Evolutionary conservation across 2,329 filamentous ascomycete species (phyloP).

Genomic region (Pseudopithomyces maydicus): DNA sequence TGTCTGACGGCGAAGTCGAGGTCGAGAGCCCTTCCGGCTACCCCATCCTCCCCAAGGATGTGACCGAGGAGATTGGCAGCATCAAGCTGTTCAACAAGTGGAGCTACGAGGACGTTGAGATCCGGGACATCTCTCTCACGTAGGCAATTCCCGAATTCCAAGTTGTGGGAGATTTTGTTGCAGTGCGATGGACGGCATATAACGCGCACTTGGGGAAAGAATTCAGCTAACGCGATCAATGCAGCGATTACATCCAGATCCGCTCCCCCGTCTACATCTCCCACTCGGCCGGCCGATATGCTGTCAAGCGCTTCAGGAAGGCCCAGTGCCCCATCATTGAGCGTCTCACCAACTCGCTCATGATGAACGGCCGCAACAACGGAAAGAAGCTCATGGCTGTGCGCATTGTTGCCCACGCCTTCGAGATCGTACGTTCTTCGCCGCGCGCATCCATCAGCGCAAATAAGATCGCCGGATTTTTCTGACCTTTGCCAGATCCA

Average conservation of each 20-base stretch:
- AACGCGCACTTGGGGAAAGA: constrained; percentile 21
- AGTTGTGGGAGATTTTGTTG: constrained; percentile 1
- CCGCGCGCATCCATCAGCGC: background rate
- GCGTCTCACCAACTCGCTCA: constrained; percentile 99
- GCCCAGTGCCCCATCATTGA: constrained; percentile 99
- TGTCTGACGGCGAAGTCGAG: constrained; percentile 98
- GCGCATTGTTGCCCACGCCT: constrained; percentile 97
- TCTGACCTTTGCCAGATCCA: constrained; percentile 71
- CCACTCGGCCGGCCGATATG: constrained; percentile 98
- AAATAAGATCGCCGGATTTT: background rate
- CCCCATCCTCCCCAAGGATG: constrained; percentile 90
- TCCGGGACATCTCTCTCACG: constrained; percentile 99
- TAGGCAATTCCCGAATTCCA: constrained; percentile 60
- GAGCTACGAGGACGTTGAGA: constrained; percentile 98
- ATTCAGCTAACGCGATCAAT: constrained; percentile 41
- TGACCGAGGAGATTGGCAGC: constrained; percentile 84
- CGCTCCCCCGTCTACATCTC: constrained; percentile 98
- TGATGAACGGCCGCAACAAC: constrained; percentile 99
- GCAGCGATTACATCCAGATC: constrained; percentile 99
- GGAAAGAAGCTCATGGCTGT: constrained; percentile 99
- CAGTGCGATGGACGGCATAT: constrained; percentile 21
- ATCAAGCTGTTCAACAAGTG: constrained; percentile 99
- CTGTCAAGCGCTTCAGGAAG: constrained; percentile 99
- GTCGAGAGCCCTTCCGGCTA: constrained; percentile 77
- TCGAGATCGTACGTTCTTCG: constrained; percentile 87